A percentile compares a stretch with the other conserved stretches of the same genome.
Conservation (phyloP, 805 yeast species). For the Candida yuanshanica region DNA sequence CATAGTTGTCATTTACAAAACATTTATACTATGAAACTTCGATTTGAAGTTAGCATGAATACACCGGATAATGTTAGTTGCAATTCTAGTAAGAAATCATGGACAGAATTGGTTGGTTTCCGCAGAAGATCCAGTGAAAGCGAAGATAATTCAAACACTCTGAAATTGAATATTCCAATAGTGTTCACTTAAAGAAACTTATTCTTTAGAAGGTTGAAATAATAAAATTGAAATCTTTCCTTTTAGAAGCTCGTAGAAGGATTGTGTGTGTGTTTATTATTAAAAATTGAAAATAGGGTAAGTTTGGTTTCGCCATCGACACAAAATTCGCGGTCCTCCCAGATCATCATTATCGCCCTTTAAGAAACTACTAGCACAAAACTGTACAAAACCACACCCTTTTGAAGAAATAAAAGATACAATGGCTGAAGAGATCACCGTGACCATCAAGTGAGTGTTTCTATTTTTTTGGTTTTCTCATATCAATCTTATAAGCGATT, state of each 20-base stretch:
- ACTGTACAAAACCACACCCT: no score
- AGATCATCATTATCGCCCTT: no score
- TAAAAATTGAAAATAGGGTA: no score
- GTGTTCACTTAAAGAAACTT: background rate
- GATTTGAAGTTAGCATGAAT: background rate
- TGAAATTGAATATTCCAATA: constrained; percentile 2
- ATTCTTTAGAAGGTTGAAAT: no score
- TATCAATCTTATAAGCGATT: background rate
- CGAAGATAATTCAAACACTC: background rate
- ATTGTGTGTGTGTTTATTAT: no score
- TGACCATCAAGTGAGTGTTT: constrained; percentile 18
- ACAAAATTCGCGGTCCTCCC: no score
- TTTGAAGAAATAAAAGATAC: background rate
- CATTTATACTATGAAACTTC: constrained; percentile 11
- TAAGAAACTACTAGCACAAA: no score
- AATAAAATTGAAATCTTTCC: background rate
- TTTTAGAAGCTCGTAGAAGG: background rate
- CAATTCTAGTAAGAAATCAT: background rate
- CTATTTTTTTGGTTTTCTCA: no score
- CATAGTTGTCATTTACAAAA: constrained; percentile 20
- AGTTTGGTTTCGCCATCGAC: no score
- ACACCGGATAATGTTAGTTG: background rate
- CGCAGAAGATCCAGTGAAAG: background rate
- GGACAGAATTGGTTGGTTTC: background rate
- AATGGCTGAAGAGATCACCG: constrained; percentile 19